Conservation (phyloP, 2,329 filamentous ascomycete genomes). For the Colletotrichum chlorophyti region DNA sequence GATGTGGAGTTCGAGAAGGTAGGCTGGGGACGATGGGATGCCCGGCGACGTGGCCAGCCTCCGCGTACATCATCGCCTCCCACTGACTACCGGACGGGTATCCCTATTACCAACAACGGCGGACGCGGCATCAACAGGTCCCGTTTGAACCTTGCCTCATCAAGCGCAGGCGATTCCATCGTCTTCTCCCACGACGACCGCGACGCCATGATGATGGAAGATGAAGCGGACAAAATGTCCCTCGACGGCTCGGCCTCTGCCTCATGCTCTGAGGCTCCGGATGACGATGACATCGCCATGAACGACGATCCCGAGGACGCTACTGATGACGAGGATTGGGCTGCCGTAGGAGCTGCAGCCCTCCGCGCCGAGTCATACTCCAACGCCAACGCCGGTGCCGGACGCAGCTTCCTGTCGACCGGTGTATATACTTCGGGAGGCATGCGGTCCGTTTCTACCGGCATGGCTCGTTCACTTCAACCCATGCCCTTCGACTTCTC, state of each 20-base stretch:
- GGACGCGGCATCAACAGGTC: constrained; percentile 53
- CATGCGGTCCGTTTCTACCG: constrained; percentile 58
- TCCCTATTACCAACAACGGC: constrained; percentile 60
- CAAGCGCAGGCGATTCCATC: constrained; percentile 73
- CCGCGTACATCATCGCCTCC: constrained; percentile 50
- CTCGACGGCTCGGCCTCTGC: constrained; percentile 73
- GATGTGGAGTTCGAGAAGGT: constrained; percentile 93
- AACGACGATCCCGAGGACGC: constrained; percentile 83
- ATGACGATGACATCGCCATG: constrained; percentile 68
- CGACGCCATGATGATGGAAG: constrained; percentile 74
- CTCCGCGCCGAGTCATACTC: constrained; percentile 74
- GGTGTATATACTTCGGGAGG: constrained; percentile 56
- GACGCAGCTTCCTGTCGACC: constrained; percentile 46
- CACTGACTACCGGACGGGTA: constrained; percentile 55
- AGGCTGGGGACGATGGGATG: constrained; percentile 96
- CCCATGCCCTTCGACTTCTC: constrained; percentile 58
- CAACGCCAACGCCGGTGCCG: constrained; percentile 55
- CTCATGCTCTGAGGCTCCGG: constrained; percentile 78
- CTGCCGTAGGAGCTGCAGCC: constrained; percentile 83
- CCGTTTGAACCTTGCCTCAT: constrained; percentile 57
- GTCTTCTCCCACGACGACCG: constrained; percentile 78
- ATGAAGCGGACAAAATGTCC: constrained; percentile 96
- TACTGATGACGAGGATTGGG: constrained; percentile 97
- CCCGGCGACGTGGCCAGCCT: constrained; percentile 73
- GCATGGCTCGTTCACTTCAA: constrained; percentile 61